phyloP scores from a whole-genome alignment of 1,284 basidiomycete species.

The Neolentinus lepideus region DNA sequence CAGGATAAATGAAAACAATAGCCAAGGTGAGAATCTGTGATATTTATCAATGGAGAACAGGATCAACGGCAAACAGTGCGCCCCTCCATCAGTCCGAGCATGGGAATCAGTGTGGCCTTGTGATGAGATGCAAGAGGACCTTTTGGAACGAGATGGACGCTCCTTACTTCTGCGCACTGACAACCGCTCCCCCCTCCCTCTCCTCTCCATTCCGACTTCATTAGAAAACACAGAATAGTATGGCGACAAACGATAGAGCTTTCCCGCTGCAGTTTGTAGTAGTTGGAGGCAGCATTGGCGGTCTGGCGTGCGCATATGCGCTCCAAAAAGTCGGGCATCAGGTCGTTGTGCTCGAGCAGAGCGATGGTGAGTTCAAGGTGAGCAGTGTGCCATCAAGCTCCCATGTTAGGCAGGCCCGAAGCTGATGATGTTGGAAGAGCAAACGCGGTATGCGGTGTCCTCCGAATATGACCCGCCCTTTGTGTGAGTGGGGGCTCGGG shows the following conservation, averaged over 20 bases:
- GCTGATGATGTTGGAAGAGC: conserved; percentile 17
- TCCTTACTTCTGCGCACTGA: too few relatives aligned
- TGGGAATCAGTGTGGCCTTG: too few relatives aligned
- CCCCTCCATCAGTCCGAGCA: too few relatives aligned
- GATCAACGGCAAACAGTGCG: too few relatives aligned
- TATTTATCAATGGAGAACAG: too few relatives aligned
- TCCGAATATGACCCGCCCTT: conserved; percentile 49
- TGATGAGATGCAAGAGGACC: too few relatives aligned
- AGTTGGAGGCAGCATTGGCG: conserved; percentile 25
- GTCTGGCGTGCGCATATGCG: conserved; percentile 47
- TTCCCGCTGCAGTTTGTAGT: conserved; percentile 8
- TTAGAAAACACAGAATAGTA: neutral
- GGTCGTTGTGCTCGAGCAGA: conserved; percentile 45
- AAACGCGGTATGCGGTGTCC: conserved; percentile 40
- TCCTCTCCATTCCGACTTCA: neutral
- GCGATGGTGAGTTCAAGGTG: conserved; percentile 26
- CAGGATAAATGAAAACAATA: too few relatives aligned
- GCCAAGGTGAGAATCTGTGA: too few relatives aligned
- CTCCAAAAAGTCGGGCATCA: conserved; percentile 47
- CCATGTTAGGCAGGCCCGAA: too few relatives aligned
- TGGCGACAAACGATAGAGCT: neutral
- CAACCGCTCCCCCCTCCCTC: too few relatives aligned
- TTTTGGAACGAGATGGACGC: too few relatives aligned
- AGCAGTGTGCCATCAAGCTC: conserved; percentile 11
- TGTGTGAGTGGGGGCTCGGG: conserved; percentile 48